These are phyloP conservation scores for Schoenoplectus tabernaemontani DNA, from an alignment of 202 grass and related monocot species.

Conservation along the genomic window DNA sequence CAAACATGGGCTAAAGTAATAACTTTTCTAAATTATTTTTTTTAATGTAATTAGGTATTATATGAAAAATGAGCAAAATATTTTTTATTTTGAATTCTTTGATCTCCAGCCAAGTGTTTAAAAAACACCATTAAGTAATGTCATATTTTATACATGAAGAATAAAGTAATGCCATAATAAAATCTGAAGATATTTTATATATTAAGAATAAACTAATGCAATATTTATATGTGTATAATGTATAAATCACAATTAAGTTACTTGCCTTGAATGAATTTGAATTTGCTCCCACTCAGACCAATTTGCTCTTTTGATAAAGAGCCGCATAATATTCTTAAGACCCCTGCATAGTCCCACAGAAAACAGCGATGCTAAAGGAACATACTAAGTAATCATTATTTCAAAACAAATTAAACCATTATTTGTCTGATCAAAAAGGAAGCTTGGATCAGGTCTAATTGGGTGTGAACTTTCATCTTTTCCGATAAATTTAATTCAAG, in stretches of 20 bases:
- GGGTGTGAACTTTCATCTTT: background rate
- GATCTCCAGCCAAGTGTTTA: too few species aligned
- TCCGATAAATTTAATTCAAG: background rate
- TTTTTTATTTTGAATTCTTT: too few species aligned
- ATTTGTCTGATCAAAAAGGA: background rate
- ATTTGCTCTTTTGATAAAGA: conserved; percentile 74
- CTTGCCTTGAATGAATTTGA: conserved; percentile 72
- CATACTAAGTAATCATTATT: conserved; percentile 13
- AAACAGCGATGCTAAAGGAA: conserved; percentile 11
- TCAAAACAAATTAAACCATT: background rate
- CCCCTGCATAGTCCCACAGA: conserved; percentile 44
- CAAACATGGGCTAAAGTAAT: too few species aligned
- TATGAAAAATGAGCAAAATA: too few species aligned
- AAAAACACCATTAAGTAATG: too few species aligned
- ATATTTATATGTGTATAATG: background rate
- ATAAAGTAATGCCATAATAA: background rate
- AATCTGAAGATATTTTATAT: background rate
- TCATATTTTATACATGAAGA: too few species aligned
- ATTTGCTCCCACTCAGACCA: conserved; percentile 86
- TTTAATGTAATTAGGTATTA: too few species aligned
- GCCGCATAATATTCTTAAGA: conserved; percentile 73
- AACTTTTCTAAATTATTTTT: too few species aligned
- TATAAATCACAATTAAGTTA: conserved; percentile 24
- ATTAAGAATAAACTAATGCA: background rate
- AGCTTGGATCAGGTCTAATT: background rate